These are phyloP conservation scores for Trametes polyzona DNA, from an alignment of 1,284 basidiomycete species.

Conservation along the genomic window DNA sequence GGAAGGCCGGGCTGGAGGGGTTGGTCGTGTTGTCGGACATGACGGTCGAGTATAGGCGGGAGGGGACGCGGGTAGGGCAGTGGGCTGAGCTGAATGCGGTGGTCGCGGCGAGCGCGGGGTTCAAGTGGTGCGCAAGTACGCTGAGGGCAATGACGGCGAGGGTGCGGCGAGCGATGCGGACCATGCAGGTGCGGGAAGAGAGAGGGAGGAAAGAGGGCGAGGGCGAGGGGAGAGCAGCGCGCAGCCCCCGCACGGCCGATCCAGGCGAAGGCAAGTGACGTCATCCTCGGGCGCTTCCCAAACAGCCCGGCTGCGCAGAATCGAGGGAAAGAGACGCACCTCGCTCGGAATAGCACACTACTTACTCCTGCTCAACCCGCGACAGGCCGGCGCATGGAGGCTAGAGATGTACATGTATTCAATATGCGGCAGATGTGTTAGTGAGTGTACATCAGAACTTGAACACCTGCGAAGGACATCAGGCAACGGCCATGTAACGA, in stretches of 20 bases:
- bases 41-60: conserved; percentile 2
- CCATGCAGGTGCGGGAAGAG: background rate
- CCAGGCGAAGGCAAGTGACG: background rate
- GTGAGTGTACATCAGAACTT: conserved; percentile 49
- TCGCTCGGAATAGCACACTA: background rate
- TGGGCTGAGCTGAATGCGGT: background rate
- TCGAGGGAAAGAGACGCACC: background rate
- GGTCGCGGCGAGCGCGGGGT: background rate
- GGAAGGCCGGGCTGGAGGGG: conserved; percentile 19
- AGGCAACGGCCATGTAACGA: too few relatives aligned
- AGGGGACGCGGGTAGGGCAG: conserved; percentile 10
- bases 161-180: background rate
- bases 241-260: too few relatives aligned
- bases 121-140: background rate
- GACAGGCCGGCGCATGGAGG: background rate
- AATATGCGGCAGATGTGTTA: background rate
- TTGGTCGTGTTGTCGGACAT: conserved; percentile 15
- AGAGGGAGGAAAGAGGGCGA: background rate
- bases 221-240: background rate
- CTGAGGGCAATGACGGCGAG: background rate
- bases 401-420: background rate
- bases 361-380: background rate
- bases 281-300: conserved; percentile 3
- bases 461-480: conserved; percentile 56
- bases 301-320: background rate